Base-by-base conservation (phyloP, 2,329 filamentous ascomycete species). In the Diaporthe eres region DNA sequence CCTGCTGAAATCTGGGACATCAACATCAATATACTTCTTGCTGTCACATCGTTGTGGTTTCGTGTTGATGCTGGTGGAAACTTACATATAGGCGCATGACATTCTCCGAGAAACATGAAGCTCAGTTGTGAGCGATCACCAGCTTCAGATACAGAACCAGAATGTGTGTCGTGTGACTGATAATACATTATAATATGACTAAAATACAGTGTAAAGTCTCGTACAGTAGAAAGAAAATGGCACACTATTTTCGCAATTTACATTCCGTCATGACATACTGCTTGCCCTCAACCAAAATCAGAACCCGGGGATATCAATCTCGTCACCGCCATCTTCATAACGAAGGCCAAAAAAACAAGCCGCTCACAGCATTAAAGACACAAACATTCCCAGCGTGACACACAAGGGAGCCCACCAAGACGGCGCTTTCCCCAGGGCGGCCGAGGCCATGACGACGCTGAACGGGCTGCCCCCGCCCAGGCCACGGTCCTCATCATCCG, bases 391-490 rank as follows among this genome's bases (percentile, higher is more conserved):
- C 47, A 39, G 1, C n/a, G 12, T 13, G 7, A 17, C 31, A 28
- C 28, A 25, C 47, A 28, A 15, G 28, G 47, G 31, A 2, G 22
- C 65, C 22, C 8, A 53, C 65, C 6, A 39, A 17, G 22, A 25
- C 22, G 22, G n/a, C n/a, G 47, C n/a, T 3, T 2, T 37, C 19
- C 61, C 19, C 15, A 13, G 31, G 57, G 71, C 71, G 22, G 34
- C 25, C 42, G 71, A 73, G 10, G 47, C 25, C n/a, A 31, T 44
- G 6, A 44, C 58, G 9, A 65, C 44, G 55, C 73, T 75, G 53
- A 77, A 77, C 0, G 75, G 75, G 47, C 73, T 75, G 19, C 75
- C 75, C 8, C 61, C 73, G 13, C 75, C 75, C 12, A 75, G 28
- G 6, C 68, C 73, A 13, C 31, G 47, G 12, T 53, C 61, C 31